These are phyloP conservation scores for Caloboletus inedulis DNA, from an alignment of 1,284 basidiomycete species.

Conservation along the genomic window DNA sequence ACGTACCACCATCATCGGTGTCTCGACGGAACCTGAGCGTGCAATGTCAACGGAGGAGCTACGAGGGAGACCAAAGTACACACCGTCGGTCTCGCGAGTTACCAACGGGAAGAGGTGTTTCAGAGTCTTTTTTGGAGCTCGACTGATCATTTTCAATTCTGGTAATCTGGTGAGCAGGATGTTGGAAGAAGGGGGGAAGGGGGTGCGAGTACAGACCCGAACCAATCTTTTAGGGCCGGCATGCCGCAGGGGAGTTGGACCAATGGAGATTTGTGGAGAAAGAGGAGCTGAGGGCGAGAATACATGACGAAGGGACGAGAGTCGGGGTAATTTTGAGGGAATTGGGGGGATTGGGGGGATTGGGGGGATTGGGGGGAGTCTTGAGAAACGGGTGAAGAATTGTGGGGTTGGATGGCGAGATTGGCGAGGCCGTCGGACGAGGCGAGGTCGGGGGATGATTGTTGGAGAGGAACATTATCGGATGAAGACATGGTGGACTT, in stretches of 20 bases:
- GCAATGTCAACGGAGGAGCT: conserved; percentile 47
- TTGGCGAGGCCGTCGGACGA: conserved; percentile 23
- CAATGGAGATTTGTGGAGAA: conserved; percentile 72
- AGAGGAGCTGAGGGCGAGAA: conserved; percentile 62
- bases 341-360: no score
- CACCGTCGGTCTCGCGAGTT: conserved; percentile 66
- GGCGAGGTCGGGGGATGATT: conserved; percentile 21
- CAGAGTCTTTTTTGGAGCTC: conserved; percentile 63
- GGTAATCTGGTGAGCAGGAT: conserved; percentile 25
- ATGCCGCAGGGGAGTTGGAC: conserved; percentile 69
- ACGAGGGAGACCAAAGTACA: conserved; percentile 57
- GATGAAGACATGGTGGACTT: conserved; percentile 32
- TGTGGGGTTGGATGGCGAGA: conserved; percentile 19
- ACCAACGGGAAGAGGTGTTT: conserved; percentile 45
- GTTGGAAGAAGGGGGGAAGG: conserved; percentile 10
- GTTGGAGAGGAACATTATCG: conserved; percentile 19
- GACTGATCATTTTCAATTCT: conserved; percentile 60
- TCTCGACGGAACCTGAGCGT: conserved; percentile 66
- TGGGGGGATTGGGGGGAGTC: conserved; percentile 5
- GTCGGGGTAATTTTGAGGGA: conserved; percentile 9
- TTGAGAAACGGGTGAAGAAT: conserved; percentile 9
- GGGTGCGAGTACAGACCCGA: conserved; percentile 58
- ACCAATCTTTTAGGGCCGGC: conserved; percentile 83
- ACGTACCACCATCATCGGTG: conserved; percentile 64
- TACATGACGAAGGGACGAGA: conserved; percentile 56